These are phyloP conservation scores for Emmonsia crescens DNA, from an alignment of 2,329 filamentous ascomycete genomes.

Conservation along the genomic window DNA sequence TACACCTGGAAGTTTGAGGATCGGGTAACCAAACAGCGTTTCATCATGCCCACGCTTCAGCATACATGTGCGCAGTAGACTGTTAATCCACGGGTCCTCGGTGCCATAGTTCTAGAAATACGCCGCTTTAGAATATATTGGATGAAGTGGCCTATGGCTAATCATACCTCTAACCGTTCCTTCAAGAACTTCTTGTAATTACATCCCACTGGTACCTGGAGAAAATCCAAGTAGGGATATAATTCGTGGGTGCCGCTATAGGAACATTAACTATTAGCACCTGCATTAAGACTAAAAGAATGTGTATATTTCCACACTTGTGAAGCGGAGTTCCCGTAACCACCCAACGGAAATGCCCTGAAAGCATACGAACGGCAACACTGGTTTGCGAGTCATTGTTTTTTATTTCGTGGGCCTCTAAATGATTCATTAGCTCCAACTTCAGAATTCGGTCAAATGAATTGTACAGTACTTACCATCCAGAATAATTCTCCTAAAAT, in stretches of 20 bases:
- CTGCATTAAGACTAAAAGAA: not conserved
- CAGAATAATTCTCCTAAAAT: conserved; percentile 31
- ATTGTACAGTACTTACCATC: conserved; percentile 22
- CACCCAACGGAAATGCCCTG: conserved; percentile 28
- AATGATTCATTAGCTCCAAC: not conserved
- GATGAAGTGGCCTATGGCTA: not conserved
- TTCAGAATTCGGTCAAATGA: not conserved
- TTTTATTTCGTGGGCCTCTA: conserved; percentile 29
- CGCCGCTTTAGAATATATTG: not conserved
- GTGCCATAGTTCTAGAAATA: conserved; percentile 10
- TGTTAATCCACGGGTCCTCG: conserved; percentile 18
- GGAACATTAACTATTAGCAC: not conserved
- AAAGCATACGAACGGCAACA: conserved; percentile 26
- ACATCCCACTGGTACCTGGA: conserved; percentile 22
- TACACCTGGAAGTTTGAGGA: conserved; percentile 45
- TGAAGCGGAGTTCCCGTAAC: conserved; percentile 31
- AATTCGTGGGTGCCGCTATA: conserved; percentile 26
- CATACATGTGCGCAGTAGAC: conserved; percentile 35
- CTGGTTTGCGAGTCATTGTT: conserved; percentile 25
- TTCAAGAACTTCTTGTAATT: conserved; percentile 11
- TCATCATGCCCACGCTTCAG: conserved; percentile 46
- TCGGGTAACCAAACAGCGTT: conserved; percentile 41
- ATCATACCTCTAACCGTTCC: conserved; percentile 1
- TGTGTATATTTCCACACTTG: conserved; percentile 20
- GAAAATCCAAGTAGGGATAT: conserved; percentile 30